A percentile compares a stretch with the other conserved stretches of the same genome.
These are phyloP conservation scores for Phytophthora quininea DNA, from an alignment of 352 stramenopile species.

Conservation along the genomic window DNA sequence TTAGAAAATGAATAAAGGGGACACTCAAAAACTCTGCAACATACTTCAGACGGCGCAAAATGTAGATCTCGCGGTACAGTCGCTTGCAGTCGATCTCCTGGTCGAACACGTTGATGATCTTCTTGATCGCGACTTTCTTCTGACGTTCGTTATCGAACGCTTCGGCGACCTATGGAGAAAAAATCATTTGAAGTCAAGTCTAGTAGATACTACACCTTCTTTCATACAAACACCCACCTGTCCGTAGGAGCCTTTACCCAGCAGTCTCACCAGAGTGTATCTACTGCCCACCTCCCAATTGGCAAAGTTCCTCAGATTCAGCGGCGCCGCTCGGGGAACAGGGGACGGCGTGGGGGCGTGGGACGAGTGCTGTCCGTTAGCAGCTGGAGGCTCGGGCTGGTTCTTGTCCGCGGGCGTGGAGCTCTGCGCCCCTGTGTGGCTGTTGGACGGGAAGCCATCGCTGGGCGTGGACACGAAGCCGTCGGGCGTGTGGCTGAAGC, in stretches of 20 bases:
- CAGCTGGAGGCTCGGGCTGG: constrained; percentile 12
- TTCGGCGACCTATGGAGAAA: constrained; percentile 57
- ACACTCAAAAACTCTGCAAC: constrained; percentile 6
- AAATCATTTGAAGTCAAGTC: neutral
- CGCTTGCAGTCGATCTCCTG: constrained; percentile 90
- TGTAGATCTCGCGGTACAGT: constrained; percentile 89
- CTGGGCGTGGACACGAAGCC: constrained; percentile 69
- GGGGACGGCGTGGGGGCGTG: constrained; percentile 65
- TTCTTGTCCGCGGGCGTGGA: constrained; percentile 36
- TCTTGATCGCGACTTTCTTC: constrained; percentile 90
- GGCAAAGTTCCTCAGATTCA: constrained; percentile 83
- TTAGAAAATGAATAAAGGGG: constrained; percentile 1
- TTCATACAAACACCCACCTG: constrained; percentile 44
- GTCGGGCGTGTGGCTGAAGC: constrained; percentile 67
- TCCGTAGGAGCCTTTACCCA: constrained; percentile 88
- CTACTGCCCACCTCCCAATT: constrained; percentile 84
- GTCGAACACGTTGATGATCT: constrained; percentile 90
- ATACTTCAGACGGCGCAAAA: constrained; percentile 80
- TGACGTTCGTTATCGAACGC: constrained; percentile 79
- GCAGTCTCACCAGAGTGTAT: constrained; percentile 80
- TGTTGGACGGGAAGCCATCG: constrained; percentile 44
- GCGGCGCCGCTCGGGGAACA: constrained; percentile 63
- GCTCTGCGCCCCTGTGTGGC: constrained; percentile 15
- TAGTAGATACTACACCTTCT: neutral
- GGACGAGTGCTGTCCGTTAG: constrained; percentile 30